Percentiles rank a stretch among this genome's conserved stretches.
phyloP scores from a whole-genome alignment of 192 early-diverging fungal species.

The Rhizoclosmatium globosum region DNA sequence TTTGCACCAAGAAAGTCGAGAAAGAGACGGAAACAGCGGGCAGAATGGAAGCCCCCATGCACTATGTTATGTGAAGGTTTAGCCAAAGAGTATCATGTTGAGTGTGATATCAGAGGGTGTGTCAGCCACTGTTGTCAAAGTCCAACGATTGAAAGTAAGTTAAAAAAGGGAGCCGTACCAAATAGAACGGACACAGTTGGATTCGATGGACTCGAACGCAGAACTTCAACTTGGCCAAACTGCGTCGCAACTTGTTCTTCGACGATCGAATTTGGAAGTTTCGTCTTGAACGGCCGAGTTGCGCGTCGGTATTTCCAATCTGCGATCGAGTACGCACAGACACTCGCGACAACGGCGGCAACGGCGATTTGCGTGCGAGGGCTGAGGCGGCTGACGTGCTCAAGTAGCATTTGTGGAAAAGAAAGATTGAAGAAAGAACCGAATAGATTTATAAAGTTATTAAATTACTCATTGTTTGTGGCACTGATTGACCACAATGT shows the following conservation, averaged over 20 bases:
- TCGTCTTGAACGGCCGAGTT: background rate
- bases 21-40: background rate
- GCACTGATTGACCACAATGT: background rate
- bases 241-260: background rate
- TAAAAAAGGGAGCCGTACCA: no score
- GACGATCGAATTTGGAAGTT: background rate
- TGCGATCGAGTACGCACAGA: background rate
- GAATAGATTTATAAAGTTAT: background rate
- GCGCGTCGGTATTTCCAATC: background rate
- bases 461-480: background rate
- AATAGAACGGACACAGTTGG: background rate
- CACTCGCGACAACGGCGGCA: background rate
- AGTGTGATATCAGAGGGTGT: background rate
- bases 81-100: no score
- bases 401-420: background rate
- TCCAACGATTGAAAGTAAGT: background rate
- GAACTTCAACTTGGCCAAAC: background rate
- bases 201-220: background rate
- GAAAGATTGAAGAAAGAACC: background rate
- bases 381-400: background rate
- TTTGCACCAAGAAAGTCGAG: background rate
- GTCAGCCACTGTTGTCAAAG: background rate
- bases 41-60: background rate
- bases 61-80: no score
- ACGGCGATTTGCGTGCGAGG: background rate